Percentiles rank a stretch among this genome's conserved stretches.
Conservation (phyloP, 805 yeast genomes). For the Cyberlindnera americana region DNA sequence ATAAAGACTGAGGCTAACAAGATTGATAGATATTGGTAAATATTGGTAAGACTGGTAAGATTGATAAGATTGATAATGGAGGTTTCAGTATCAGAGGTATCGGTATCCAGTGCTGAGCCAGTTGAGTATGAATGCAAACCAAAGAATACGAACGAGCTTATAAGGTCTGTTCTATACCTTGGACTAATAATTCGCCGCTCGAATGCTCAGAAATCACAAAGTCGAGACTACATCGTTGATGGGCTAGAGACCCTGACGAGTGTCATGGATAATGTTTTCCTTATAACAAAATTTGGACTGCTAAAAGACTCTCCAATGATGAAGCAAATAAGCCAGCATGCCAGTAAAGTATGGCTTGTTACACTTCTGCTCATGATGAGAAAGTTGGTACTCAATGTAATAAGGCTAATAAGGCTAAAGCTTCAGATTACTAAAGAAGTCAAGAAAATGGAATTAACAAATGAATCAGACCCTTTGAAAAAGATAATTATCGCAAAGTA, state of each 20-base stretch:
- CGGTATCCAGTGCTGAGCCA: conserved; percentile 7
- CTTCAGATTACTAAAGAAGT: conserved; percentile 10
- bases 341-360: conserved; percentile 22
- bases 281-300: conserved; percentile 18
- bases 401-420: conserved; percentile 8
- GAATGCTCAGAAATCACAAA: conserved; percentile 2
- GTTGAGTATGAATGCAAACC: conserved; percentile 3
- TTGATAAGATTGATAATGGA: too few species aligned
- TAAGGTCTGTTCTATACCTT: conserved; percentile 16
- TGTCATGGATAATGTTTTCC: conserved; percentile 20
- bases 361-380: conserved; percentile 16
- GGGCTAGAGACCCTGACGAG: conserved; percentile 20
- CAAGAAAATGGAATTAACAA: conserved; percentile 5
- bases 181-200: conserved; percentile 12
- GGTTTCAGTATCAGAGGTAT: too few species aligned
- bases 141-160: too few species aligned
- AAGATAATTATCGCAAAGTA: conserved; percentile 16
- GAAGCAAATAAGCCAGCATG: conserved; percentile 3
- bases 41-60: too few species aligned
- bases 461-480: conserved; percentile 6
- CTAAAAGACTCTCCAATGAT: conserved; percentile 7
- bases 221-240: conserved; percentile 14
- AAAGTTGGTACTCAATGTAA: conserved; percentile 5
- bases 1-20: too few species aligned
- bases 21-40: too few species aligned